Conservation (phyloP, 305 asterid genomes). For the Striga hermonthica region DNA sequence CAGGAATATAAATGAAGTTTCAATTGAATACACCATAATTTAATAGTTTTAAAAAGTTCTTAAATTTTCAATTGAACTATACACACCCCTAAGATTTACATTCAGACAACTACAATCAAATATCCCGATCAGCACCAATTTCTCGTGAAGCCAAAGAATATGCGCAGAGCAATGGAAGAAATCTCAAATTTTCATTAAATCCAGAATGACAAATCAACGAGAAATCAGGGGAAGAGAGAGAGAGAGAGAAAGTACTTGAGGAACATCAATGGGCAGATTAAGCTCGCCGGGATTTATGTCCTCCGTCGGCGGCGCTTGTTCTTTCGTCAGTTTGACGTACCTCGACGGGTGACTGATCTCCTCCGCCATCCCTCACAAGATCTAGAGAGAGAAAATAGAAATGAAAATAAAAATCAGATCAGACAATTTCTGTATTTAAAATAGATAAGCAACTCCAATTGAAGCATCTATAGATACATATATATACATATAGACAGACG, state of each 20-base stretch:
- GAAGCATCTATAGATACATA: not conserved
- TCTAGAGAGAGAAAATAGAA: constrained; percentile 28
- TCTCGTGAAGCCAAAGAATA: constrained; percentile 1
- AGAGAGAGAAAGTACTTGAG: constrained; percentile 47
- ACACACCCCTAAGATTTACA: not conserved
- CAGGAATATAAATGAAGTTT: no score
- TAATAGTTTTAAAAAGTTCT: no score
- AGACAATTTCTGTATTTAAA: not conserved
- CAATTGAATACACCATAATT: no score
- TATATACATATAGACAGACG: not conserved
- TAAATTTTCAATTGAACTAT: not conserved
- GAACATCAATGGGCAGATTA: constrained; percentile 76
- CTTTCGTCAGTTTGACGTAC: constrained; percentile 74
- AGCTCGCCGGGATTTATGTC: constrained; percentile 82
- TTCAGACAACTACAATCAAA: not conserved
- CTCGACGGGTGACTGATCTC: constrained; percentile 54
- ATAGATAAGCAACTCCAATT: not conserved
- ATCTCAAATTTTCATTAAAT: not conserved
- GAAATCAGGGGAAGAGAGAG: not conserved
- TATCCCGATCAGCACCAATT: not conserved
- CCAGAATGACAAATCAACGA: not conserved
- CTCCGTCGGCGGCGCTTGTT: constrained; percentile 61
- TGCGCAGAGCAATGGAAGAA: not conserved
- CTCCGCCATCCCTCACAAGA: constrained; percentile 23
- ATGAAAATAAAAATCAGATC: not conserved